Conservation (phyloP, 768 basidiomycete species). For the Trametes meyenii region DNA sequence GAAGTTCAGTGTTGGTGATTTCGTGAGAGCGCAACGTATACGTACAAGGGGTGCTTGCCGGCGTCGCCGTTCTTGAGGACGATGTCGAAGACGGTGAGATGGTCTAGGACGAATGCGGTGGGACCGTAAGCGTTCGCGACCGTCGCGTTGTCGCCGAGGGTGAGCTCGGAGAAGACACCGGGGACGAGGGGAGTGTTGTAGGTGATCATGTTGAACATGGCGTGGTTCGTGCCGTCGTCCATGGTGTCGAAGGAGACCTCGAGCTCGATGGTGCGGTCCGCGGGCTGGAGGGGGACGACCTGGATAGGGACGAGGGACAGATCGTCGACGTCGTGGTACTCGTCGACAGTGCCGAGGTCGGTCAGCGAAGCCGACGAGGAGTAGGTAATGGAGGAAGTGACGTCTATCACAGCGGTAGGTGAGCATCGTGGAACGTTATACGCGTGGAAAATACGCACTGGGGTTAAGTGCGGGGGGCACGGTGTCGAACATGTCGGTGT, state of each 20-base stretch:
- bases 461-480: slow-evolving; percentile 73
- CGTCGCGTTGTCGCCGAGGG: slow-evolving; percentile 75
- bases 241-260: slow-evolving; percentile 83
- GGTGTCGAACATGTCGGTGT: slow-evolving; percentile 85
- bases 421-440: background rate
- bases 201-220: slow-evolving; percentile 69
- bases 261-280: slow-evolving; percentile 66
- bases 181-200: slow-evolving; percentile 76
- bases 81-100: slow-evolving; percentile 77
- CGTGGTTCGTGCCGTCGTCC: slow-evolving; percentile 83
- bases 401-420: slow-evolving; percentile 47
- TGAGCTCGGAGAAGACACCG: slow-evolving; percentile 72
- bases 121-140: slow-evolving; percentile 76
- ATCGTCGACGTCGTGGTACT: slow-evolving; percentile 69
- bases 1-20: background rate
- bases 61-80: slow-evolving; percentile 72
- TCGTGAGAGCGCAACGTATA: slow-evolving; percentile 17
- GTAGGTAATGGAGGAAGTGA: slow-evolving; percentile 87
- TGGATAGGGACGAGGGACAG: slow-evolving; percentile 65
- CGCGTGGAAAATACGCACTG: slow-evolving; percentile 51
- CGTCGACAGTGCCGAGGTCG: slow-evolving; percentile 54
- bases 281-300: slow-evolving; percentile 49
- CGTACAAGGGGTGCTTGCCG: slow-evolving; percentile 86
- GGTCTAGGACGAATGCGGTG: slow-evolving; percentile 72
- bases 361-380: slow-evolving; percentile 50